Evolutionary conservation across 2,329 filamentous ascomycete genomes (phyloP), one percentile per base, ranked within the genome.

Genomic region (Ophiostoma populinum): DNA sequence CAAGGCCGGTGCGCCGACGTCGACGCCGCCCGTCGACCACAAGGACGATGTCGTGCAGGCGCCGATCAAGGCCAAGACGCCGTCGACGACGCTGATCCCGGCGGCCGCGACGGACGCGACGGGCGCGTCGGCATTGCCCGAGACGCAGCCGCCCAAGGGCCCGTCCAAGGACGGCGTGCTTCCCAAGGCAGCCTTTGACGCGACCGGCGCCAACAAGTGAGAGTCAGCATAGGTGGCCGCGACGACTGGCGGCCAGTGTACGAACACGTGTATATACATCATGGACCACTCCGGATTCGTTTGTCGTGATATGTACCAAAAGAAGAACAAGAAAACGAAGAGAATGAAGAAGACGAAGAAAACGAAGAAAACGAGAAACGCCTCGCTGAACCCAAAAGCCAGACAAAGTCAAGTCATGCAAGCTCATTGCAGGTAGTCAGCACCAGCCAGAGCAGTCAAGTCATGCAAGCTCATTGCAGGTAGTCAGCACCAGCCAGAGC

Each of bases 181-280:
- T 6, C 31, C 31, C 15, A 33, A 33, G 31, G 31, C 31, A 2
- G 31, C 31, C 15, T 33, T 33, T 19, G 31, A 33, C 16, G 31
- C 31, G 4, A 33, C 31, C 21, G 18, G 31, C 7, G 31, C 31
- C 31, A 33, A 33, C 31, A 16, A 33, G 15, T 31, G n/a, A n/a
- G n/a, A 31, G 19, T 21, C 12, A 15, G 7, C 12, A 31, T n/a
- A n/a, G 12, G 19, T 7, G 30, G 18, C 9, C 7, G 13, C 3
- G 17, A 7, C 11, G 15, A 32, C 11, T n/a, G 28, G 28, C 17
- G 17, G 28, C n/a, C 13, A 19, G 28, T 30, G 20, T 30, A 30
- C 19, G 11, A 30, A 18, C 28, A 30, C 17, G 28, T 32, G 30
- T 32, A 32, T 32, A 32, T 25, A 9, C n/a, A 25, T 25, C 8